Percentiles rank a stretch among this genome's conserved stretches.
Evolutionary conservation across 805 yeast genomes (phyloP).

Genomic region (Candida sanyiensis): DNA sequence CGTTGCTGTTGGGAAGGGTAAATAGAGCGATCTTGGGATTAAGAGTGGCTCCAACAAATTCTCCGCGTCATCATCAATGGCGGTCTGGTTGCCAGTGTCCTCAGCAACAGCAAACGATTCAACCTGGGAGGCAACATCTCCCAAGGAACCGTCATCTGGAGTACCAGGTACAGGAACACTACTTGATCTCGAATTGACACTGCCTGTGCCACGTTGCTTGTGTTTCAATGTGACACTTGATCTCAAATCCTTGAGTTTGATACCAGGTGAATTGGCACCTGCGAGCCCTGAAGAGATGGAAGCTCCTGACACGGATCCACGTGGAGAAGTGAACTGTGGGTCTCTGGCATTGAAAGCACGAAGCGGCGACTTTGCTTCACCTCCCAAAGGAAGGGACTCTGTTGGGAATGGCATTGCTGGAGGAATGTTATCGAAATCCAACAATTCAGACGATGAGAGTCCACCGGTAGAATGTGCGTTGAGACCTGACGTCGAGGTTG

Average conservation of each 20-base stretch:
- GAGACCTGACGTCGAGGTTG: constrained; percentile 18
- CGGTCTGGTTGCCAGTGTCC: background rate
- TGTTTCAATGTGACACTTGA: constrained; percentile 14
- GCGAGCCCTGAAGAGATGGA: constrained; percentile 1
- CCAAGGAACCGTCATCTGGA: constrained; percentile 16
- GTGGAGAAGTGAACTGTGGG: constrained; percentile 35
- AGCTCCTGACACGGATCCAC: constrained; percentile 39
- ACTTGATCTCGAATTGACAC: constrained; percentile 20
- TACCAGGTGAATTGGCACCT: constrained; percentile 4
- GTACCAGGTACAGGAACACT: constrained; percentile 9
- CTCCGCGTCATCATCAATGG: constrained; percentile 13
- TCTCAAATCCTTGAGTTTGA: constrained; percentile 21
- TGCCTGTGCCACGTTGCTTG: constrained; percentile 14
- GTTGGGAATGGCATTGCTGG: constrained; percentile 51
- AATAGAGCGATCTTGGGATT: constrained; percentile 60
- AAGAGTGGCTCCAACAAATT: constrained; percentile 50
- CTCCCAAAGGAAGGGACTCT: constrained; percentile 41
- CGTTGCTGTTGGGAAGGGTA: constrained; percentile 60
- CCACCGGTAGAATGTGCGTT: constrained; percentile 14
- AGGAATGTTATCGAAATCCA: constrained; percentile 37
- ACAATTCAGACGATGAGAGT: constrained; percentile 20
- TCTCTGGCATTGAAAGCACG: constrained; percentile 16
- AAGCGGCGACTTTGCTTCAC: constrained; percentile 12
- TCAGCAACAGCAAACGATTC: constrained; percentile 13
- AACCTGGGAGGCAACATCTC: constrained; percentile 13